Base-by-base conservation (phyloP, 352 stramenopile species). In the Phytophthora fragariae region DNA sequence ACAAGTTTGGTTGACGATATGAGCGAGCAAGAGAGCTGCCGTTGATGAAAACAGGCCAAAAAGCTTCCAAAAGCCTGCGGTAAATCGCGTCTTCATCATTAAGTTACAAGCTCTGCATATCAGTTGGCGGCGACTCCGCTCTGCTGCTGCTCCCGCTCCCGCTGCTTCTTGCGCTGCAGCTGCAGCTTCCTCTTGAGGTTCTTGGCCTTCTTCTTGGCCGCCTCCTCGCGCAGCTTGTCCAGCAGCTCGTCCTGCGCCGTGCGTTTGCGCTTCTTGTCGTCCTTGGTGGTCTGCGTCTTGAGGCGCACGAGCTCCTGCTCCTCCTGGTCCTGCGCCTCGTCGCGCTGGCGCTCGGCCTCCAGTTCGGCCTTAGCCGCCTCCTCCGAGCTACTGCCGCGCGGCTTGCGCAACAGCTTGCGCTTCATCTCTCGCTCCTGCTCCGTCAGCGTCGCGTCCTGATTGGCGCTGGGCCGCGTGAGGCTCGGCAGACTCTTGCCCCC, bases 141-240 rank as follows among this genome's bases (percentile, higher is more conserved):
- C 61, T 80, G 59, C 24, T 66, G 24, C 37, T 61, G 35, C 61
- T 80, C 55, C 24, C 62, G 24, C 37, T 61, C 27, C 50, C 91
- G 67, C 57, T 90, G 79, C 68, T 92, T 95, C 75, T 95, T 95
- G 56, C 84, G 83, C 75, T 93, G 85, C 57, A 86, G 60, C n/a
- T 86, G 84, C 66, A 83, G 68, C 62, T 93, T 95, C n/a, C 75
- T 65, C 63, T 95, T 95, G 31, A 85, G 73, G 59, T 95, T 95
- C 72, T 93, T 93, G 29, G 79, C 82, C 50, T 89, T 92, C 65
- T 90, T 90, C 54, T 80, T 78, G 14, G 74, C 80, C 8, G 82
- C 86, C 46, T 93, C 84, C 41, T 92, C 80, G 10, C 88, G 73
- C 62, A 95, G 44, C 37, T 87, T 86, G 27, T 91, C 86, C 57